Conservation (phyloP, 169 alveolate species). For the Cryptosporidium canis region DNA sequence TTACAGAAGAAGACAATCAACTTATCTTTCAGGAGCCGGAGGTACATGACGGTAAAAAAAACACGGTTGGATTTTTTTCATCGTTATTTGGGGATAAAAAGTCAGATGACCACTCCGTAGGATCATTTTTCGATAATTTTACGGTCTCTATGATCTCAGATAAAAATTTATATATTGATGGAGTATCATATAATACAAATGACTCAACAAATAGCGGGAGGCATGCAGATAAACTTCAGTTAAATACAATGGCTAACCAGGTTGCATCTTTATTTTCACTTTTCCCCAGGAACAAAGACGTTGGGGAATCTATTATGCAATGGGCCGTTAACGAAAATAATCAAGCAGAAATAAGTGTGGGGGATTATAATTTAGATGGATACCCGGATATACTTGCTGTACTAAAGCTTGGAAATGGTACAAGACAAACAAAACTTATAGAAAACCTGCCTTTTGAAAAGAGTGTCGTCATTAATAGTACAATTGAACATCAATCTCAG, state of each 20-base stretch:
- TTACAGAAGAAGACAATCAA: slow-evolving; percentile 32
- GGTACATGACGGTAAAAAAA: not conserved
- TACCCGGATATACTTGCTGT: slow-evolving; percentile 76
- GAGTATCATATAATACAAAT: too few species aligned
- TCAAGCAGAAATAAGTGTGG: slow-evolving; percentile 32
- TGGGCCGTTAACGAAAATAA: slow-evolving; percentile 5
- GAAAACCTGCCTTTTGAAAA: slow-evolving; percentile 28
- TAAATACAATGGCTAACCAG: slow-evolving; percentile 17
- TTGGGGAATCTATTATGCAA: slow-evolving; percentile 2
- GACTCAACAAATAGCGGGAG: not conserved
- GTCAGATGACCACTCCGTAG: not conserved
- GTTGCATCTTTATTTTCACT: slow-evolving; percentile 56
- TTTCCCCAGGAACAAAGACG: not conserved
- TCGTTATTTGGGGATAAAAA: slow-evolving; percentile 3
- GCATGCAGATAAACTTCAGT: not conserved
- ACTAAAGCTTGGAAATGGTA: slow-evolving; percentile 5
- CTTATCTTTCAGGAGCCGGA: slow-evolving; percentile 33
- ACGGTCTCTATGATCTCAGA: slow-evolving; percentile 32
- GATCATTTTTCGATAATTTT: slow-evolving; percentile 15
- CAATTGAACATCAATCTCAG: not conserved
- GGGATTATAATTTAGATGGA: slow-evolving; percentile 80
- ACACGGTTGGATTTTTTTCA: slow-evolving; percentile 4
- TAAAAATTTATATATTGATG: not conserved
- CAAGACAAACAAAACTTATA: slow-evolving; percentile 41
- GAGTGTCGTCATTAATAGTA: not conserved